phyloP scores from a whole-genome alignment of 176 grass and related monocot genomes.

The Cenchrus fungigraminus region DNA sequence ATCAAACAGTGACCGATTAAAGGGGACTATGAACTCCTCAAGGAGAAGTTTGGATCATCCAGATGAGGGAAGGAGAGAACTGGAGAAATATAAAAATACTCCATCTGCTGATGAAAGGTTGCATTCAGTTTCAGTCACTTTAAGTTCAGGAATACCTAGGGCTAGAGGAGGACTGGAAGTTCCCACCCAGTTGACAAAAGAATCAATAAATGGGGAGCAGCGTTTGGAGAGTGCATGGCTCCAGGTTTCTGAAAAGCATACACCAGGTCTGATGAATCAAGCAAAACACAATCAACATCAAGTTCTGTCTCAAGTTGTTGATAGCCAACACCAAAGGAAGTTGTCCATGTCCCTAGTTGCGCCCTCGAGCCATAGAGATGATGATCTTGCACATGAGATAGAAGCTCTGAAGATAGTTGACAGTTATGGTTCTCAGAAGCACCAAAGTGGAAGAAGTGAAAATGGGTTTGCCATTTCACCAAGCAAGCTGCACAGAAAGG shows the following conservation, averaged over 20 bases:
- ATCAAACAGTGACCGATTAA: slow-evolving; percentile 39
- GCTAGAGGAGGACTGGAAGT: slow-evolving; percentile 20
- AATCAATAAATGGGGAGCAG: slow-evolving; percentile 52
- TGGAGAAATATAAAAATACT: slow-evolving; percentile 27
- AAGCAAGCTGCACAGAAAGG: slow-evolving; percentile 64
- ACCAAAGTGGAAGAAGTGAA: slow-evolving; percentile 32
- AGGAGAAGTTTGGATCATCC: slow-evolving; percentile 48
- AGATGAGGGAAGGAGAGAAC: slow-evolving; percentile 39
- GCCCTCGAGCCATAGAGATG: slow-evolving; percentile 48
- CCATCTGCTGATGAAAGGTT: slow-evolving; percentile 19
- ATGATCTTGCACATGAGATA: slow-evolving; percentile 64
- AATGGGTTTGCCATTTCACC: slow-evolving; percentile 63
- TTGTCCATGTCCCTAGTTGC: slow-evolving; percentile 22
- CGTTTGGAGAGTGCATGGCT: slow-evolving; percentile 83
- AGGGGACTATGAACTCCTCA: slow-evolving; percentile 41
- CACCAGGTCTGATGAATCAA: slow-evolving; percentile 47
- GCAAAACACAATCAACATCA: slow-evolving; percentile 50
- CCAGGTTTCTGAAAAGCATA: slow-evolving; percentile 59
- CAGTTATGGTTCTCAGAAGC: slow-evolving; percentile 37
- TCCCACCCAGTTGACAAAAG: slow-evolving; percentile 22
- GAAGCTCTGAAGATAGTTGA: slow-evolving; percentile 60
- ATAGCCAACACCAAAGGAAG: slow-evolving; percentile 31
- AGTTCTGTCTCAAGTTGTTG: slow-evolving; percentile 59
- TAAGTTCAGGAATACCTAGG: slow-evolving; percentile 42
- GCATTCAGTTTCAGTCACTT: not conserved